Conservation (phyloP, 805 yeast species). For the Blastobotrys mokoenaii region DNA sequence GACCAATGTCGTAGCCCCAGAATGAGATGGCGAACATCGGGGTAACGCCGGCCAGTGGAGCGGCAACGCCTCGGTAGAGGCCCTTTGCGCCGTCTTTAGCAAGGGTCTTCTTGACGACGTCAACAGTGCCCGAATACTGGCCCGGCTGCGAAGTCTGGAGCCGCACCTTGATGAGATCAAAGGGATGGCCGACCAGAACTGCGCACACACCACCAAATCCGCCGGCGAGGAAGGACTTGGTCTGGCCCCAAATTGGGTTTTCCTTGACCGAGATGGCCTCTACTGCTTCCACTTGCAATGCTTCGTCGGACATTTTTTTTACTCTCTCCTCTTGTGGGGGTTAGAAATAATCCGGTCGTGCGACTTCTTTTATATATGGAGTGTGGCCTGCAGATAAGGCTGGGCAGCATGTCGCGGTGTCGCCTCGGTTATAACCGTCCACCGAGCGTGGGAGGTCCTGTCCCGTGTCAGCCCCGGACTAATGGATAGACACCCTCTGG, state of each 20-base stretch:
- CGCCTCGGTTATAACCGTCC: too few species aligned
- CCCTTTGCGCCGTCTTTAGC: conserved; percentile 71
- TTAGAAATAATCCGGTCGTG: too few species aligned
- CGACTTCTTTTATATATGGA: too few species aligned
- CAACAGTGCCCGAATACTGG: conserved; percentile 49
- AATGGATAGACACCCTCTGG: too few species aligned
- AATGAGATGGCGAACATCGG: conserved; percentile 98
- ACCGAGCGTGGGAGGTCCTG: too few species aligned
- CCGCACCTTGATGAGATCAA: conserved; percentile 86
- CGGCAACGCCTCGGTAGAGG: conserved; percentile 86
- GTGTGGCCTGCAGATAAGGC: too few species aligned
- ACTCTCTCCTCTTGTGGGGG: too few species aligned
- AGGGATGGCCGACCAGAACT: conserved; percentile 92
- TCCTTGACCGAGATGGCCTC: conserved; percentile 10
- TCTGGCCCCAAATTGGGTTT: conserved; percentile 50
- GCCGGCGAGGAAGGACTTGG: conserved; percentile 83
- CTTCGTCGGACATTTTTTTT: conserved; percentile 19
- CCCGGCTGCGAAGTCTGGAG: conserved; percentile 69
- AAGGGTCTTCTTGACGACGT: conserved; percentile 63
- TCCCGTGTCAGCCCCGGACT: too few species aligned
- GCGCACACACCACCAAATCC: conserved; percentile 97
- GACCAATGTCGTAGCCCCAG: conserved; percentile 97
- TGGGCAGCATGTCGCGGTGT: too few species aligned
- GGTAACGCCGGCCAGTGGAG: conserved; percentile 93
- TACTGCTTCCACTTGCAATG: conserved; percentile 13